Evolutionary conservation across 2,329 filamentous ascomycete genomes (phyloP), one percentile per base, ranked within the genome.

Genomic region (Venturia nashicola): DNA sequence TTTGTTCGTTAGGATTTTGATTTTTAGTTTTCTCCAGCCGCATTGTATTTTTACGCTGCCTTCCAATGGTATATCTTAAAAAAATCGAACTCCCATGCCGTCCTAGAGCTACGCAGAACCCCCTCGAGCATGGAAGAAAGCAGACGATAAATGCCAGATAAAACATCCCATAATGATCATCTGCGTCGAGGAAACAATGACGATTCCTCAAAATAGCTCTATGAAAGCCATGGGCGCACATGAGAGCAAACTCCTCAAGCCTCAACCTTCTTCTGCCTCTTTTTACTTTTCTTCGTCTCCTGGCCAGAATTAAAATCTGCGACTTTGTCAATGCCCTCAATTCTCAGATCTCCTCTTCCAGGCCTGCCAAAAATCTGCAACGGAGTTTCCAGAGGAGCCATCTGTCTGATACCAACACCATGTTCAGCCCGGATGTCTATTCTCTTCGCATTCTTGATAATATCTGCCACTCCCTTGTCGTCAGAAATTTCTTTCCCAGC

Each of bases 401-500:
- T 78, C 63, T 76, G 76, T 1, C 67, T 68, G 6, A 69, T 6
- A 0, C 73, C 74, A 5, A 66, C 48, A 12, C 67, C 66, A 65
- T 78, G 75, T 2, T 69, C 67, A 3, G 69, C 67, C 16, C 73
- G 71, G 1, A 79, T 70, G 48, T 75, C 72, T 23, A 86, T 67
- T 40, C 83, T 77, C 11, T 75, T 72, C 57, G 84, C 82, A 20
- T 79, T 77, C 66, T 84, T 79, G 5, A 87, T 85, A 65, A 87
- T 85, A 5, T 79, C 75, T 36, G 76, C 78, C 73, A 87, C 84
- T 0, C 78, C 79, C 1, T 72, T 76, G 67, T 87, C 84, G 61
- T 86, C 83, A 16, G 86, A 77, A 12, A 86, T 71, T 64, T 79
- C 78, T 65, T 81, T 84, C 36, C 82, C 82, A 23, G 82, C 79